A percentile compares a stretch with the other conserved stretches of the same genome.
phyloP scores from a whole-genome alignment of 2,329 filamentous ascomycete species.

The Truncatella angustata region DNA sequence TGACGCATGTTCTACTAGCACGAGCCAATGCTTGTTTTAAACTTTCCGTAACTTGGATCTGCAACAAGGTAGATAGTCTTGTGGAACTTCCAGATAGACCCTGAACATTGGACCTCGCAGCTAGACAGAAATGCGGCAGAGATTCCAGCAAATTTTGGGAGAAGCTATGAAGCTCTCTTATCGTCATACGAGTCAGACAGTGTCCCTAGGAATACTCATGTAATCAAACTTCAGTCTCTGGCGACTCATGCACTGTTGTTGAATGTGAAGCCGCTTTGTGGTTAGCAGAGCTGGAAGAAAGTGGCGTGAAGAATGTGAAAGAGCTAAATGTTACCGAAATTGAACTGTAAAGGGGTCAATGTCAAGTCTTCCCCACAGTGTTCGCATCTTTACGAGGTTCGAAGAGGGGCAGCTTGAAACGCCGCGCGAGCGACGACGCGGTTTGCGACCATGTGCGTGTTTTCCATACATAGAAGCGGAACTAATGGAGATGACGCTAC shows the following conservation, averaged over 20 bases:
- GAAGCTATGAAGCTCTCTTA: too few relatives aligned
- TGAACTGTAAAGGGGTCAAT: background rate
- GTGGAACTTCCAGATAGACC: too few relatives aligned
- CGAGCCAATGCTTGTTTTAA: conserved; percentile 7
- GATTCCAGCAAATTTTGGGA: too few relatives aligned
- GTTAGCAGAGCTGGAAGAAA: background rate
- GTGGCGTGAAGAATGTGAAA: background rate
- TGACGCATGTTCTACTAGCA: background rate
- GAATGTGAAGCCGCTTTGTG: background rate
- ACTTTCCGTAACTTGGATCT: background rate
- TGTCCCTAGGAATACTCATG: too few relatives aligned
- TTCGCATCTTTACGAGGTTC: background rate
- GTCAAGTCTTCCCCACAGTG: background rate
- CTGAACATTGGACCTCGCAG: too few relatives aligned
- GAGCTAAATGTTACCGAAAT: background rate
- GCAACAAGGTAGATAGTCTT: background rate
- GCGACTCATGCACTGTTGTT: too few relatives aligned
- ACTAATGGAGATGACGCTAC: background rate
- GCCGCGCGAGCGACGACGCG: background rate
- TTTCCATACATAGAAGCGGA: too few relatives aligned
- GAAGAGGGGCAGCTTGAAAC: background rate
- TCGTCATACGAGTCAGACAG: too few relatives aligned
- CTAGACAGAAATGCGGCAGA: too few relatives aligned
- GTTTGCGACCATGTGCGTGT: background rate
- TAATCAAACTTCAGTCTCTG: too few relatives aligned